Conservation (phyloP, 805 yeast species). For the Komagataella populi region DNA sequence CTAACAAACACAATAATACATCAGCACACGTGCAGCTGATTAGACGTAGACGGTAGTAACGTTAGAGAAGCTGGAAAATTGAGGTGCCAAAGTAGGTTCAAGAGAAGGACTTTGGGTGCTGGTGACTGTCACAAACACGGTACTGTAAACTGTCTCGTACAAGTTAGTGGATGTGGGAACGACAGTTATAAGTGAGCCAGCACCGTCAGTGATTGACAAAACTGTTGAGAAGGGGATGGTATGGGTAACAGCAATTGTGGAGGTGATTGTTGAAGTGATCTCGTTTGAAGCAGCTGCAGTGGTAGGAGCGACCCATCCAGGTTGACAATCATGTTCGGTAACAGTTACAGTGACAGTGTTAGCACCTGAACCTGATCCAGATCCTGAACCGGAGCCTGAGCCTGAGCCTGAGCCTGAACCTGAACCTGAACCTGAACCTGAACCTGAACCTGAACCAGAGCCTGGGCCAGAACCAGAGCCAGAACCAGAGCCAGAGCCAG, state of each 20-base stretch:
- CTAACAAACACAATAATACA: background rate
- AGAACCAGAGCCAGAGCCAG: background rate
- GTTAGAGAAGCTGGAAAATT: slow-evolving; percentile 1
- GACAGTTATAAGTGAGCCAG: slow-evolving; percentile 14
- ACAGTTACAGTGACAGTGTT: slow-evolving; percentile 2
- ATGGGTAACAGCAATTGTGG: slow-evolving; percentile 4
- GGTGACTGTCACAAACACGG: slow-evolving; percentile 6
- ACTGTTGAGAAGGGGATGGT: slow-evolving; percentile 18
- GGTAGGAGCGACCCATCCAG: slow-evolving; percentile 2
- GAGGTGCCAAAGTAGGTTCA: background rate
- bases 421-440: background rate
- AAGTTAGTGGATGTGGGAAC: slow-evolving; percentile 15
- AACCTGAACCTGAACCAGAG: background rate
- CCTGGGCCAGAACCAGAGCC: background rate
- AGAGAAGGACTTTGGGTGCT: background rate
- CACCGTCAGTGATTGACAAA: slow-evolving; percentile 15
- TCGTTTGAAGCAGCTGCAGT: slow-evolving; percentile 2
- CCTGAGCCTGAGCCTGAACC: background rate
- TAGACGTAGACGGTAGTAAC: slow-evolving; percentile 7
- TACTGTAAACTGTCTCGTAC: slow-evolving; percentile 12
- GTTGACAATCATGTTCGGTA: slow-evolving; percentile 1
- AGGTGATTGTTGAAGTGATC: slow-evolving; percentile 5
- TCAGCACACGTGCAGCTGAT: background rate
- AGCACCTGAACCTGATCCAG: background rate
- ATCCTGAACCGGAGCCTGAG: background rate